Evolutionary conservation across 257 asterid genomes (phyloP).

Genomic region (Osmanthus fragrans): DNA sequence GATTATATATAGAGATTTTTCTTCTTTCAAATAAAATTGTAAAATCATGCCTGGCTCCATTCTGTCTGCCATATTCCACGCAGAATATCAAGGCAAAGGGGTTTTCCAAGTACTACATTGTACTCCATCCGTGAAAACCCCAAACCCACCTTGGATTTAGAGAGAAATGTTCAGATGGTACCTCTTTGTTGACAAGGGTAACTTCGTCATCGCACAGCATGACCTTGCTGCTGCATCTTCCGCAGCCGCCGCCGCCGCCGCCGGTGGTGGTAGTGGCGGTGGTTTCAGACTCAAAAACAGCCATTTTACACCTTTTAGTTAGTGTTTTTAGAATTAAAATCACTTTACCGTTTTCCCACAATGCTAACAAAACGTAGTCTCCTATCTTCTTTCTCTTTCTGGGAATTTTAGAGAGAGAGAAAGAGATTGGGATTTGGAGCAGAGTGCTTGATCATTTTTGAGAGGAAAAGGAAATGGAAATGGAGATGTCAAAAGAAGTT

Average conservation of each 20-base stretch:
- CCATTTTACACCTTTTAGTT: background rate
- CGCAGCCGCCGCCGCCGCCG: background rate
- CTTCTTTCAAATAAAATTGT: background rate
- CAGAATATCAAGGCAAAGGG: background rate
- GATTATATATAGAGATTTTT: background rate
- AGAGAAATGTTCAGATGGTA: background rate
- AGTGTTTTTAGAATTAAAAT: background rate
- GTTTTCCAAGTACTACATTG: slow-evolving; percentile 33
- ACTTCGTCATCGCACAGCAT: background rate
- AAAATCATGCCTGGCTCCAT: slow-evolving; percentile 53
- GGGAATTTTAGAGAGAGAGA: background rate
- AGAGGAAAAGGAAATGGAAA: background rate
- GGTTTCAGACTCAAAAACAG: background rate
- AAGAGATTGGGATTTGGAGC: background rate
- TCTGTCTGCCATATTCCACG: slow-evolving; percentile 51
- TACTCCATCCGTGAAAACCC: slow-evolving; percentile 28
- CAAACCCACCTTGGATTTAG: background rate
- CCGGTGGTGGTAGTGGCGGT: background rate
- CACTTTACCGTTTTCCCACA: background rate
- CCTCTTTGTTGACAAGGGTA: slow-evolving; percentile 1
- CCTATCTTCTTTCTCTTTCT: background rate
- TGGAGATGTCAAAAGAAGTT: background rate
- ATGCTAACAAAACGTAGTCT: background rate
- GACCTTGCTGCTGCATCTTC: background rate
- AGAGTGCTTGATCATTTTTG: background rate